These are phyloP conservation scores for Butyriboletus loyo DNA, from an alignment of 768 basidiomycete genomes.

Conservation along the genomic window DNA sequence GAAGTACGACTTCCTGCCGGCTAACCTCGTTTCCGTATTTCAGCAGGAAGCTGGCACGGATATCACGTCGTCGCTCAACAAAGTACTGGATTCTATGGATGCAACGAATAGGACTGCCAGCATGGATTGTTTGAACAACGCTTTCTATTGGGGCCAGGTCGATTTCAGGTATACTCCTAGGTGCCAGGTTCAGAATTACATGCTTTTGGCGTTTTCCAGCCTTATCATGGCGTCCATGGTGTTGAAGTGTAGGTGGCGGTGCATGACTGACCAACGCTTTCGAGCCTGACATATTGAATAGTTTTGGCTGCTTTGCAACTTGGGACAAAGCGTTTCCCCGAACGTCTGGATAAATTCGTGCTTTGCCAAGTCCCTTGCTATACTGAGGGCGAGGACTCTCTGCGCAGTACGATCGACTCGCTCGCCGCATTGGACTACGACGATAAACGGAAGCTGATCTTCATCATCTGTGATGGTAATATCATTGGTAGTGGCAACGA, in stretches of 20 bases:
- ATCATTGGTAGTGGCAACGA: constrained; percentile 72
- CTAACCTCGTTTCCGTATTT: constrained; percentile 48
- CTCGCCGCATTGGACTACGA: constrained; percentile 63
- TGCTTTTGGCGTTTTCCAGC: constrained; percentile 53
- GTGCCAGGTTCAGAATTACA: constrained; percentile 60
- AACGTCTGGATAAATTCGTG: constrained; percentile 67
- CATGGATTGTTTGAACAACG: constrained; percentile 54
- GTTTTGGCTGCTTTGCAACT: constrained; percentile 67
- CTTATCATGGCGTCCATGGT: constrained; percentile 55
- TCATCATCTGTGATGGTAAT: constrained; percentile 68
- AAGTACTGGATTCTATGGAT: constrained; percentile 42
- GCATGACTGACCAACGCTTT: background rate
- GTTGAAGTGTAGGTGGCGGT: constrained; percentile 51
- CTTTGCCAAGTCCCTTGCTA: constrained; percentile 70
- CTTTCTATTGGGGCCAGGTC: constrained; percentile 54
- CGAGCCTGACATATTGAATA: constrained; percentile 24
- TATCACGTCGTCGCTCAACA: constrained; percentile 49
- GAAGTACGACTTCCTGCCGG: constrained; percentile 53
- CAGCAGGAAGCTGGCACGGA: constrained; percentile 60
- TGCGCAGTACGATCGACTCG: constrained; percentile 67
- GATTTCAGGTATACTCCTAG: constrained; percentile 56
- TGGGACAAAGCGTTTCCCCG: constrained; percentile 55
- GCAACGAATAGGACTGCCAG: constrained; percentile 36
- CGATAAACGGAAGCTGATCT: constrained; percentile 66
- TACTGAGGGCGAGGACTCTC: constrained; percentile 67